These are phyloP conservation scores for Simmondsia chinensis DNA, from an alignment of 148 eudicot genomes.

Conservation along the genomic window DNA sequence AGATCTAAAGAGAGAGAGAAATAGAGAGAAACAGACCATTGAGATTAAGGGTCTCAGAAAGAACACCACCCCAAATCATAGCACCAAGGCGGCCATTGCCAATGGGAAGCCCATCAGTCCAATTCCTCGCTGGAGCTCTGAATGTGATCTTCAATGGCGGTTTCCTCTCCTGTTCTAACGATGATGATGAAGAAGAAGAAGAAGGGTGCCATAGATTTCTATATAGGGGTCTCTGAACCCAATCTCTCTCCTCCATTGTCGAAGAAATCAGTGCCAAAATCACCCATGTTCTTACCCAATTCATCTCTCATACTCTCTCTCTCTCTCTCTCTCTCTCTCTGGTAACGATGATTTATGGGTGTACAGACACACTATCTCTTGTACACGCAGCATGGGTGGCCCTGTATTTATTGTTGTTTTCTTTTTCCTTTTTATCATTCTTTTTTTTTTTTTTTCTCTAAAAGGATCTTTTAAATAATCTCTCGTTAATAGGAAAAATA, in stretches of 20 bases:
- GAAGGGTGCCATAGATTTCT: constrained; percentile 43
- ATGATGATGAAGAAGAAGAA: too few relatives aligned
- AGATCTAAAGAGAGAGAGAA: not conserved
- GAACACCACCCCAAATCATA: constrained; percentile 70
- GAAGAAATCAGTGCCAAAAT: constrained; percentile 16
- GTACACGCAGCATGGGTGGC: too few relatives aligned
- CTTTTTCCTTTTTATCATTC: too few relatives aligned
- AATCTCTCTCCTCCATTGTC: constrained; percentile 15
- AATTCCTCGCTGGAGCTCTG: constrained; percentile 51
- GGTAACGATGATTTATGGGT: too few relatives aligned
- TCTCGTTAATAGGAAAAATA: too few relatives aligned
- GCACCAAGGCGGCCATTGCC: constrained; percentile 85
- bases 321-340: too few relatives aligned
- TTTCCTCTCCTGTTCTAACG: constrained; percentile 5
- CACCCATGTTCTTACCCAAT: too few relatives aligned
- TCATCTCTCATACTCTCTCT: too few relatives aligned
- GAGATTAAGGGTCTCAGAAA: constrained; percentile 52
- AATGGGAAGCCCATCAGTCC: constrained; percentile 91
- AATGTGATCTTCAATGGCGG: constrained; percentile 41
- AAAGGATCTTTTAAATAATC: too few relatives aligned
- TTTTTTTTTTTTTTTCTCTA: too few relatives aligned
- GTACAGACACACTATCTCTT: too few relatives aligned
- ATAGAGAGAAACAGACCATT: constrained; percentile 36
- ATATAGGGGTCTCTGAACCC: constrained; percentile 27
- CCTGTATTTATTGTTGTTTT: too few relatives aligned